Conservation (phyloP, 768 basidiomycete genomes). For the Jaapia argillacea region DNA sequence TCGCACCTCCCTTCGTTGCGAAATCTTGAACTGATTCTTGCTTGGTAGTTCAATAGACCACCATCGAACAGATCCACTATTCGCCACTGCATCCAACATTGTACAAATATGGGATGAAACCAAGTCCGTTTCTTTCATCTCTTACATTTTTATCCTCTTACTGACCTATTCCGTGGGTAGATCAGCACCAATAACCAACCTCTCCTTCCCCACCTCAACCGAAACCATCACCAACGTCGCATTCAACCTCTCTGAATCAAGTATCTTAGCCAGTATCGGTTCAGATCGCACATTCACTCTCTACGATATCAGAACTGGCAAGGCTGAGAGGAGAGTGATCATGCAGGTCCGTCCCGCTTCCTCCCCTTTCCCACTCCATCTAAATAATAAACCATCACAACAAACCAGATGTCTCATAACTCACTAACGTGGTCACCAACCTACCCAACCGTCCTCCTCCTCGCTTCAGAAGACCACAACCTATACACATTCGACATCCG, state of each 20-base stretch:
- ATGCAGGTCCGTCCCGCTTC: constrained; percentile 59
- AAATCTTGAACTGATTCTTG: constrained; percentile 1
- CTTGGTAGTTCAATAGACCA: constrained; percentile 79
- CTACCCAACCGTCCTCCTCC: constrained; percentile 80
- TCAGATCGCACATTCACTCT: constrained; percentile 93
- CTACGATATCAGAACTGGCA: constrained; percentile 94
- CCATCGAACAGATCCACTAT: constrained; percentile 79
- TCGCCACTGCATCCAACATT: constrained; percentile 87
- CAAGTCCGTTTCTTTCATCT: constrained; percentile 41
- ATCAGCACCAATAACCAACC: constrained; percentile 76
- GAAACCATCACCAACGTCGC: constrained; percentile 84
- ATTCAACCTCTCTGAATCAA: constrained; percentile 92
- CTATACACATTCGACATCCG: constrained; percentile 97
- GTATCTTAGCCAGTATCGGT: constrained; percentile 90
- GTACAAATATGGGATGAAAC: constrained; percentile 99
- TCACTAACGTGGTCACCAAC: constrained; percentile 93
- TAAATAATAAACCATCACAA: neutral
- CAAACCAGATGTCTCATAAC: constrained; percentile 71
- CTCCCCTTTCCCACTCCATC: neutral
- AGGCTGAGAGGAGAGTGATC: constrained; percentile 83
- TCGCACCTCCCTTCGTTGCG: constrained; percentile 1
- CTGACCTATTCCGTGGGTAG: constrained; percentile 24
- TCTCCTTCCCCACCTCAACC: constrained; percentile 77
- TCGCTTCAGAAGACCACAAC: constrained; percentile 99
- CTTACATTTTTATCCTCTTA: neutral